A percentile compares a stretch with the other conserved stretches of the same genome.
Evolutionary conservation across 768 basidiomycete genomes (phyloP).

Genomic region (Russula sp.): DNA sequence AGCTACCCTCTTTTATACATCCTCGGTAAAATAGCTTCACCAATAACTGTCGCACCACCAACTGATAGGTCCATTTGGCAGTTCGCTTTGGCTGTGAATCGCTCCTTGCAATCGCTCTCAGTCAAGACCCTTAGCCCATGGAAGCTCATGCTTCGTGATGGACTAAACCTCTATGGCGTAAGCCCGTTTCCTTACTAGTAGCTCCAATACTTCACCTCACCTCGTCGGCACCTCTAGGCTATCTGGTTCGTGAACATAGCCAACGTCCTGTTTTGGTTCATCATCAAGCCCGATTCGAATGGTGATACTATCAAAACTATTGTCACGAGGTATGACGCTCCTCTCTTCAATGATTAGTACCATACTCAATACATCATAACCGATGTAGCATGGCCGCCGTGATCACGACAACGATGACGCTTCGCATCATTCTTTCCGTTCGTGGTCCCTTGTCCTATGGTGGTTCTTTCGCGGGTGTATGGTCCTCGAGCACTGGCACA

Average conservation of each 20-base stretch:
- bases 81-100: slow-evolving; percentile 53
- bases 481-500: slow-evolving; percentile 26
- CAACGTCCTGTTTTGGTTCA: slow-evolving; percentile 86
- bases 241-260: slow-evolving; percentile 74
- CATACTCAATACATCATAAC: neutral
- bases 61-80: slow-evolving; percentile 23
- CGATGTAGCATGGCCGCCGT: slow-evolving; percentile 69
- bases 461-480: slow-evolving; percentile 54
- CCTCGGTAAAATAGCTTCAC: slow-evolving; percentile 40
- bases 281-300: slow-evolving; percentile 55
- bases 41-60: neutral
- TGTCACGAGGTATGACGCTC: slow-evolving; percentile 46
- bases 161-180: slow-evolving; percentile 77
- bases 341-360: neutral
- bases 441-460: slow-evolving; percentile 68
- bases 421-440: slow-evolving; percentile 78
- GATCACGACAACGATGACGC: slow-evolving; percentile 80
- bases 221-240: slow-evolving; percentile 32
- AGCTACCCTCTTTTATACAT: slow-evolving; percentile 64
- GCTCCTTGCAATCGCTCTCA: slow-evolving; percentile 51
- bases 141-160: slow-evolving; percentile 88
- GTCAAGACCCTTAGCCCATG: slow-evolving; percentile 55
- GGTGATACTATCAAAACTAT: slow-evolving; percentile 73
- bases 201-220: slow-evolving; percentile 3
- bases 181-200: slow-evolving; percentile 23